A percentile compares a stretch with the other conserved stretches of the same genome.
Evolutionary conservation across 306 rosid species (phyloP).

Genomic region (Prunus mongolica): DNA sequence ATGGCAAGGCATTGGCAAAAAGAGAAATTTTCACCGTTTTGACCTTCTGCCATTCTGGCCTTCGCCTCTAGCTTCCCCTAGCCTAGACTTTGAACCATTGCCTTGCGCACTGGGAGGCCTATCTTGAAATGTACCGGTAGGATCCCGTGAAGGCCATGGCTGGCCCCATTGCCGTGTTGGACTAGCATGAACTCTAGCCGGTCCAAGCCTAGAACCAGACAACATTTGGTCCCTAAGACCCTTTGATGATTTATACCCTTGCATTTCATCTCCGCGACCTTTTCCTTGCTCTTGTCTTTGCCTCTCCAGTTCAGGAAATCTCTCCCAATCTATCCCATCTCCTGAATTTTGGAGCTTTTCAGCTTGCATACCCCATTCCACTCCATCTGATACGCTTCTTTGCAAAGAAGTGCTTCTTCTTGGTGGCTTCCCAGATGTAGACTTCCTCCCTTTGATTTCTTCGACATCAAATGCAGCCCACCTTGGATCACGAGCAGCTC

Average conservation of each 20-base stretch:
- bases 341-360: slow-evolving; percentile 62
- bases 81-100: slow-evolving; percentile 64
- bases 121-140: slow-evolving; percentile 40
- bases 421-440: slow-evolving; percentile 65
- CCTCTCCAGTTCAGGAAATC: slow-evolving; percentile 66
- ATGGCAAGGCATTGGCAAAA: slow-evolving; percentile 11
- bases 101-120: slow-evolving; percentile 50
- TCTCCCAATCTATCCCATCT: slow-evolving; percentile 74
- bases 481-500: slow-evolving; percentile 51
- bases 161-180: slow-evolving; percentile 78
- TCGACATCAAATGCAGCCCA: slow-evolving; percentile 52
- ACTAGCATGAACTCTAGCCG: slow-evolving; percentile 59
- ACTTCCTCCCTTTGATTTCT: slow-evolving; percentile 55
- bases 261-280: slow-evolving; percentile 52
- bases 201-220: slow-evolving; percentile 57
- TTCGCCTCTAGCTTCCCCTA: slow-evolving; percentile 62
- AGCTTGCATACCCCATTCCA: slow-evolving; percentile 64
- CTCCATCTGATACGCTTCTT: slow-evolving; percentile 88
- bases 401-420: slow-evolving; percentile 78
- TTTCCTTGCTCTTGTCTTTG: slow-evolving; percentile 61
- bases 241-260: slow-evolving; percentile 67
- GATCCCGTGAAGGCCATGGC: slow-evolving; percentile 70
- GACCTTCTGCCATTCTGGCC: slow-evolving; percentile 56
- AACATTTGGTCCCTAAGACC: slow-evolving; percentile 73
- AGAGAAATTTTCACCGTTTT: slow-evolving; percentile 41